These are phyloP conservation scores for Mycosphaerella arachidis DNA, from an alignment of 2,329 filamentous ascomycete species.

Conservation along the genomic window DNA sequence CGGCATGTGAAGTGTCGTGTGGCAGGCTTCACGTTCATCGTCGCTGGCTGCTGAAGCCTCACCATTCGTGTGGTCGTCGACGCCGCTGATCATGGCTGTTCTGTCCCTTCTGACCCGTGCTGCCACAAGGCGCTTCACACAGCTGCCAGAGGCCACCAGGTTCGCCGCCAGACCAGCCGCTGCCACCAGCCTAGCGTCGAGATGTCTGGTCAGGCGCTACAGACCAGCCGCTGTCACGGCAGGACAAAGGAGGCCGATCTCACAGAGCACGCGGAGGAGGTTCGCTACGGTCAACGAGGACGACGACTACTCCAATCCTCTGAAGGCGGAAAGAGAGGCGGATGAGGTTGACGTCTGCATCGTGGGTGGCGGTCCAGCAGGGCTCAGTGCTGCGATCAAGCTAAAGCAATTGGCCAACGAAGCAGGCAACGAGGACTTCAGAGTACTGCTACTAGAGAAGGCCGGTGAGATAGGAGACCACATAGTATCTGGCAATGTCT, in stretches of 20 bases:
- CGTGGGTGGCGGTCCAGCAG: slow-evolving; percentile 90
- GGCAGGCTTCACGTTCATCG: neutral
- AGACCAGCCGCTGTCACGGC: slow-evolving; percentile 32
- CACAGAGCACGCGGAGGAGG: slow-evolving; percentile 26
- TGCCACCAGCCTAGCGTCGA: slow-evolving; percentile 19
- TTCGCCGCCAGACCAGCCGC: slow-evolving; percentile 7
- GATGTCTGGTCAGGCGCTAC: slow-evolving; percentile 25
- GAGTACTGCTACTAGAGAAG: slow-evolving; percentile 89
- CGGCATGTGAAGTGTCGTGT: neutral
- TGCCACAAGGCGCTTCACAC: slow-evolving; percentile 17
- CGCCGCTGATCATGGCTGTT: slow-evolving; percentile 18
- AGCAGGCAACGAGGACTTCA: slow-evolving; percentile 91
- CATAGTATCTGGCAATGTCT: slow-evolving; percentile 91
- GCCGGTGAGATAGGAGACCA: slow-evolving; percentile 92
- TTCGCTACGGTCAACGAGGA: slow-evolving; percentile 35
- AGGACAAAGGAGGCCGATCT: slow-evolving; percentile 33
- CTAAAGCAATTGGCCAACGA: slow-evolving; percentile 94
- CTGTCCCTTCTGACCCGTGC: slow-evolving; percentile 20
- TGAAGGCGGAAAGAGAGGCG: slow-evolving; percentile 72
- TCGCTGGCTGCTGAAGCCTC: slow-evolving; percentile 6
- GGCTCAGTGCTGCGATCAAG: slow-evolving; percentile 85
- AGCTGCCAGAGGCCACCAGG: slow-evolving; percentile 12
- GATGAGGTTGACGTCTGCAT: slow-evolving; percentile 97
- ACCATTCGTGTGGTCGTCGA: slow-evolving; percentile 6
- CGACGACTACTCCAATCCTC: slow-evolving; percentile 42